Evolutionary conservation across 495 filamentous ascomycete species (phyloP).

Genomic region (Penicillium waksmanii): DNA sequence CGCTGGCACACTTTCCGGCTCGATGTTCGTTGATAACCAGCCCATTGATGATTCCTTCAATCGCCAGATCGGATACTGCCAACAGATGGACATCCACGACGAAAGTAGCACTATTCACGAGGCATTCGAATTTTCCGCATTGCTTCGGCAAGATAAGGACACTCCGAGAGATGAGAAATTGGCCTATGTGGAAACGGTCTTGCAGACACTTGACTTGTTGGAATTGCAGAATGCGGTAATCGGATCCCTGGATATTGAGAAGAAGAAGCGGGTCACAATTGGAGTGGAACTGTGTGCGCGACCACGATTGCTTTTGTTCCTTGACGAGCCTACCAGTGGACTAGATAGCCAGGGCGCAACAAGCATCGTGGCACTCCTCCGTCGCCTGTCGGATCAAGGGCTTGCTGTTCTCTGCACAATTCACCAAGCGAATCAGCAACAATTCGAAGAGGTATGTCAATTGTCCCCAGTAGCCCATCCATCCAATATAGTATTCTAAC

Average conservation of each 20-base stretch:
- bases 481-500: slow-evolving; percentile 67
- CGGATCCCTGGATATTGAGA: slow-evolving; percentile 68
- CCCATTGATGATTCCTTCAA: slow-evolving; percentile 73
- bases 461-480: slow-evolving; percentile 40
- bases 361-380: slow-evolving; percentile 69
- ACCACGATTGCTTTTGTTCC: slow-evolving; percentile 69
- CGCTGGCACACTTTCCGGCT: slow-evolving; percentile 74
- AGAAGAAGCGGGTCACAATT: slow-evolving; percentile 72
- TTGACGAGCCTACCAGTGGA: slow-evolving; percentile 75
- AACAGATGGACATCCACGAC: slow-evolving; percentile 90
- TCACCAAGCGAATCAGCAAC: slow-evolving; percentile 72
- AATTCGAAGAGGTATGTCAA: slow-evolving; percentile 69
- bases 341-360: slow-evolving; percentile 78
- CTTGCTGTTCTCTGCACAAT: slow-evolving; percentile 70
- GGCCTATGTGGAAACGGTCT: slow-evolving; percentile 79
- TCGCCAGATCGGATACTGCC: slow-evolving; percentile 78
- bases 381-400: slow-evolving; percentile 67
- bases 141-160: slow-evolving; percentile 73
- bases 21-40: slow-evolving; percentile 72
- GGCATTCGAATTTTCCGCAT: slow-evolving; percentile 83
- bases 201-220: slow-evolving; percentile 79
- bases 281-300: slow-evolving; percentile 81
- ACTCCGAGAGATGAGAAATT: slow-evolving; percentile 73
- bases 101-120: slow-evolving; percentile 79
- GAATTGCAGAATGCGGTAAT: slow-evolving; percentile 83